phyloP scores from a whole-genome alignment of 441 rosid species.

The Arabidopsis lyrata region DNA sequence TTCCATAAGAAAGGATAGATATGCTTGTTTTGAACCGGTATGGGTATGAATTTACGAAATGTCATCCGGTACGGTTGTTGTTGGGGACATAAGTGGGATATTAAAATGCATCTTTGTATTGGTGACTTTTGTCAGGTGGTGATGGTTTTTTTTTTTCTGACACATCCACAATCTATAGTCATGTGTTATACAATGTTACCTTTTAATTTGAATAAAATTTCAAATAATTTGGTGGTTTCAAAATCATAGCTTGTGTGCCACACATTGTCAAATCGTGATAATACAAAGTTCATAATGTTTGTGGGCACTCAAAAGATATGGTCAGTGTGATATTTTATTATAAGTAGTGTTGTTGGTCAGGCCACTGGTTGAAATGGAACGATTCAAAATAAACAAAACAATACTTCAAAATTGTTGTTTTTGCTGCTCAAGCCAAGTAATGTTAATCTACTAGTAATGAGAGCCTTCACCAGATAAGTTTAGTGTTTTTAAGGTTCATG shows the following conservation, averaged over 20 bases:
- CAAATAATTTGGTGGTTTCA: slow-evolving; percentile 14
- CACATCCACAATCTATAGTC: slow-evolving; percentile 25
- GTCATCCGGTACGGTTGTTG: slow-evolving; percentile 4
- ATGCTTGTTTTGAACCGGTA: slow-evolving; percentile 1
- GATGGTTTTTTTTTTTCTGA: slow-evolving; percentile 37
- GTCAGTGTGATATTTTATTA: not conserved
- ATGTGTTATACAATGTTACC: slow-evolving; percentile 18
- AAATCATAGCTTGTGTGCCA: slow-evolving; percentile 29
- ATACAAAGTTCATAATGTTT: not conserved
- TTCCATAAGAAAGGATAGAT: not conserved
- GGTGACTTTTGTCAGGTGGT: slow-evolving; percentile 38
- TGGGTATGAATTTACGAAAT: slow-evolving; percentile 6
- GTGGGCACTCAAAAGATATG: slow-evolving; percentile 2
- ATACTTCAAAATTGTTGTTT: not conserved
- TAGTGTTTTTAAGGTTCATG: not conserved
- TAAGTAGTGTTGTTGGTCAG: slow-evolving; percentile 11
- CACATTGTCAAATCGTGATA: slow-evolving; percentile 29
- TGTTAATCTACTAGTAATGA: not conserved
- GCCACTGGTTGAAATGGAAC: not conserved
- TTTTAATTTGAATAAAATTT: slow-evolving; percentile 33
- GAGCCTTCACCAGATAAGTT: not conserved
- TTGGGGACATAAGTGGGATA: slow-evolving; percentile 39
- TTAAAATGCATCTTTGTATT: slow-evolving; percentile 39
- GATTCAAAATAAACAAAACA: no score
- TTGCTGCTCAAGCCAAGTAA: not conserved